Evolutionary conservation across 305 asterid species (phyloP), one percentile per base, ranked within the genome.

Genomic region (Fraxinus floribunda): DNA sequence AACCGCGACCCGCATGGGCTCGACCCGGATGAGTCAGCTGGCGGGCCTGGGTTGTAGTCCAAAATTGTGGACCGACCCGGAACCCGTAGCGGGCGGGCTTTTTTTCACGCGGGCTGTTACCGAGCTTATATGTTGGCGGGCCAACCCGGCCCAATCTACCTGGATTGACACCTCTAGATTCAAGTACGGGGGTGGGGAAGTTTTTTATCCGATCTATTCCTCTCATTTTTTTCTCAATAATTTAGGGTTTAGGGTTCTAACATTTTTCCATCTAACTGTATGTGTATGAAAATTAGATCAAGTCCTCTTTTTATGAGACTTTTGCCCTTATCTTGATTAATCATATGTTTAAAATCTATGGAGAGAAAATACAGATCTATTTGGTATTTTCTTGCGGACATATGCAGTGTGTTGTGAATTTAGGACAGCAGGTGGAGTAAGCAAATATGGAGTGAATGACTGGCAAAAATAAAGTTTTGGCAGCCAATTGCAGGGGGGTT

Each of bases 151-250:
- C n/a, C n/a, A n/a, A n/a, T n/a, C n/a, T n/a, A n/a, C n/a, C n/a
- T n/a, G n/a, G n/a, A n/a, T n/a, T n/a, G n/a, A n/a, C n/a, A n/a
- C n/a, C n/a, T n/a, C n/a, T n/a, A n/a, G n/a, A n/a, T n/a, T n/a
- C n/a, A n/a, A n/a, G 83, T 95, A 94, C 73, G 97, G 97, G 15
- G 93, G 78, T 60, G 78, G 70, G 30, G 81, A 70, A 87, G n/a
- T n/a, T n/a, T n/a, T 95, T 93, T 52, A 93, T 90, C 84, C 84
- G 88, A 90, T 93, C 97, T 60, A n/a, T 75, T n/a, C 94, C 90
- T 84, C 83, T 89, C 94, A 90, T 89, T 79, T 80, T 76, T 55
- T 64, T 26, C 29, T 18, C 29, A 18, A 18, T 57, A 57, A 57
- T 20, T 57, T n/a, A 57, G 4, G 34, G 34, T 30, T 30, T 9